phyloP scores from a whole-genome alignment of 2,329 filamentous ascomycete genomes.

The Cladobotryum mycophilum region DNA sequence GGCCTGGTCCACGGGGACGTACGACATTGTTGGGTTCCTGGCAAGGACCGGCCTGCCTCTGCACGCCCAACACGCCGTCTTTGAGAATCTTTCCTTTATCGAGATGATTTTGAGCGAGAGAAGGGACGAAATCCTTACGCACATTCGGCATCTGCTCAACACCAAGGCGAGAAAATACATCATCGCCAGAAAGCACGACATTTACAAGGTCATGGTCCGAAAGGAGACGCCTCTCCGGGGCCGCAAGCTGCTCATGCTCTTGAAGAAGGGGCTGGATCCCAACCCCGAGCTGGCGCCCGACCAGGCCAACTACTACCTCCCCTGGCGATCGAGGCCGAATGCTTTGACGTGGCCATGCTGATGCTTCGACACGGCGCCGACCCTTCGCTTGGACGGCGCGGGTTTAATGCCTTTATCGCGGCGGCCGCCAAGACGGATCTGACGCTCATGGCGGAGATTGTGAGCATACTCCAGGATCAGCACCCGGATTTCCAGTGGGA shows the following conservation, averaged over 20 bases:
- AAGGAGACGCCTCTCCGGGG: no score
- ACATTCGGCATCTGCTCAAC: neutral
- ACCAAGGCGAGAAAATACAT: neutral
- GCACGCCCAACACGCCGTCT: neutral
- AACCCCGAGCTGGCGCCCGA: neutral
- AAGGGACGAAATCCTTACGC: neutral
- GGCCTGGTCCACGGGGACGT: neutral
- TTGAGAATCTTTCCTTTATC: neutral
- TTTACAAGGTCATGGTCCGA: neutral
- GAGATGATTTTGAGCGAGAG: neutral
- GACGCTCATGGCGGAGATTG: neutral
- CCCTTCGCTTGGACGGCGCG: neutral
- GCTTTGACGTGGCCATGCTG: neutral
- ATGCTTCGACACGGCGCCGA: neutral
- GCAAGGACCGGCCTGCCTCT: neutral
- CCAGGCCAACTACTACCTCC: neutral
- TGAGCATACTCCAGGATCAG: neutral
- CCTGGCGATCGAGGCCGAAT: neutral
- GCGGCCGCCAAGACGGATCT: neutral
- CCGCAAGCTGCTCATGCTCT: neutral
- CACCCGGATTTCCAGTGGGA: neutral
- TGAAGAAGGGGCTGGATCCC: neutral
- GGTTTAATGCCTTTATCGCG: neutral
- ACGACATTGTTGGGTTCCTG: constrained; percentile 2
- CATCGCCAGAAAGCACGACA: neutral